These are phyloP conservation scores for Coemansia sp. DNA, from an alignment of 192 early-diverging fungal species.

Conservation along the genomic window DNA sequence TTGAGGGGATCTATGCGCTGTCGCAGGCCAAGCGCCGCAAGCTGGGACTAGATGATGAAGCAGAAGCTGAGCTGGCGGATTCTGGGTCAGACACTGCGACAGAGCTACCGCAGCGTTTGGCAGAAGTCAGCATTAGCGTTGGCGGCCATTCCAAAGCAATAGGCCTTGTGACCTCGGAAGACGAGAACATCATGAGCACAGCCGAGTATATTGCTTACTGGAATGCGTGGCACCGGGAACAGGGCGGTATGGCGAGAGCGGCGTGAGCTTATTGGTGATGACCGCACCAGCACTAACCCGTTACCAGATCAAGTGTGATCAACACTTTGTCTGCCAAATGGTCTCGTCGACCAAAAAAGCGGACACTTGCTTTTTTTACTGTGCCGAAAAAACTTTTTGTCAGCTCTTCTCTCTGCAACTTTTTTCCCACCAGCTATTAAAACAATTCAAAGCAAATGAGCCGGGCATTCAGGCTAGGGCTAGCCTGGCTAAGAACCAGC, in stretches of 20 bases:
- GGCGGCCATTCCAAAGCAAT: slow-evolving; percentile 34
- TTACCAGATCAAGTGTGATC: no score
- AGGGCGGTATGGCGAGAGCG: not conserved
- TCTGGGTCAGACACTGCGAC: slow-evolving; percentile 5
- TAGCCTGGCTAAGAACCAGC: slow-evolving; percentile 29
- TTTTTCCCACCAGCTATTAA: not conserved
- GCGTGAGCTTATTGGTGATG: not conserved
- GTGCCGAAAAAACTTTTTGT: no score
- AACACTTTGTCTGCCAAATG: no score
- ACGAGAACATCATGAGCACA: slow-evolving; percentile 35
- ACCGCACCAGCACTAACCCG: no score
- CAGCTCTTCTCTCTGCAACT: not conserved
- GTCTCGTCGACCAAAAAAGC: no score
- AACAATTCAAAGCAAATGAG: slow-evolving; percentile 16
- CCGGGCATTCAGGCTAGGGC: slow-evolving; percentile 34
- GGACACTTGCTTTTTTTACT: no score
- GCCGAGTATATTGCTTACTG: slow-evolving; percentile 44
- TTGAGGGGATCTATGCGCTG: slow-evolving; percentile 41
- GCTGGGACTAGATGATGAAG: slow-evolving; percentile 32
- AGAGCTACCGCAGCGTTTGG: not conserved
- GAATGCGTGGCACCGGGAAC: slow-evolving; percentile 26
- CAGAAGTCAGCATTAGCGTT: slow-evolving; percentile 15
- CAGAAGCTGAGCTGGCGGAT: slow-evolving; percentile 11
- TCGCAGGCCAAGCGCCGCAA: slow-evolving; percentile 34
- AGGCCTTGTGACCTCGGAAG: slow-evolving; percentile 23